These are phyloP conservation scores for Crepidotus sp. DNA, from an alignment of 1,284 basidiomycete species.

Conservation along the genomic window DNA sequence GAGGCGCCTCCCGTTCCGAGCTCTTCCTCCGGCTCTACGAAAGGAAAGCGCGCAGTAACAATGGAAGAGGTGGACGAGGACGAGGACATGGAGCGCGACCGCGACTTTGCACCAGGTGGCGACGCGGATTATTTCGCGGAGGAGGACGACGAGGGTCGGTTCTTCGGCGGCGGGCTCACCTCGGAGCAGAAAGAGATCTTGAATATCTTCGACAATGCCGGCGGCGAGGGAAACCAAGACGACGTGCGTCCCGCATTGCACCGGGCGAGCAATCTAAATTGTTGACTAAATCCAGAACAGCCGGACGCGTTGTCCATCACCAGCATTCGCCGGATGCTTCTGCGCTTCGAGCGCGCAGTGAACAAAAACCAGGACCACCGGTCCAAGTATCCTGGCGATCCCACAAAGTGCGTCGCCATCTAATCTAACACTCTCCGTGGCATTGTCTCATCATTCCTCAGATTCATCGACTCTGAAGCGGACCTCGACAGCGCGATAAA, in stretches of 20 bases:
- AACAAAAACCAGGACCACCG: constrained; percentile 94
- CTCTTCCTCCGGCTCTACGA: constrained; percentile 8
- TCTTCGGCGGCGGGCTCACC: constrained; percentile 89
- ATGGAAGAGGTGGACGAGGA: constrained; percentile 22
- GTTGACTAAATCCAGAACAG: constrained; percentile 28
- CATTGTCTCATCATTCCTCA: constrained; percentile 24
- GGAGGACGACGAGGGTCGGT: constrained; percentile 87
- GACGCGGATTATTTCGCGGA: constrained; percentile 86
- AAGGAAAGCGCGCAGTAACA: constrained; percentile 12
- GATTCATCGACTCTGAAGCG: constrained; percentile 98
- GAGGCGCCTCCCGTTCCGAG: constrained; percentile 19
- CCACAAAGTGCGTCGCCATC: constrained; percentile 60
- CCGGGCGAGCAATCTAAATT: constrained; percentile 19
- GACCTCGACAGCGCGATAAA: constrained; percentile 87
- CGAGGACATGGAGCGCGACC: constrained; percentile 15
- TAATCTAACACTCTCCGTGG: neutral
- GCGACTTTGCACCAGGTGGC: constrained; percentile 64
- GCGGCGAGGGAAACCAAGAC: constrained; percentile 50
- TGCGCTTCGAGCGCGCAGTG: constrained; percentile 80
- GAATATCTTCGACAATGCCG: constrained; percentile 79
- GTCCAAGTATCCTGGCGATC: constrained; percentile 85
- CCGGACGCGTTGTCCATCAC: constrained; percentile 59
- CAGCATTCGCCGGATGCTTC: constrained; percentile 65
- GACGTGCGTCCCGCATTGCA: constrained; percentile 43
- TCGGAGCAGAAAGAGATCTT: constrained; percentile 84